Evolutionary conservation across 306 rosid species (phyloP).

Genomic region (Albizia julibrissin): DNA sequence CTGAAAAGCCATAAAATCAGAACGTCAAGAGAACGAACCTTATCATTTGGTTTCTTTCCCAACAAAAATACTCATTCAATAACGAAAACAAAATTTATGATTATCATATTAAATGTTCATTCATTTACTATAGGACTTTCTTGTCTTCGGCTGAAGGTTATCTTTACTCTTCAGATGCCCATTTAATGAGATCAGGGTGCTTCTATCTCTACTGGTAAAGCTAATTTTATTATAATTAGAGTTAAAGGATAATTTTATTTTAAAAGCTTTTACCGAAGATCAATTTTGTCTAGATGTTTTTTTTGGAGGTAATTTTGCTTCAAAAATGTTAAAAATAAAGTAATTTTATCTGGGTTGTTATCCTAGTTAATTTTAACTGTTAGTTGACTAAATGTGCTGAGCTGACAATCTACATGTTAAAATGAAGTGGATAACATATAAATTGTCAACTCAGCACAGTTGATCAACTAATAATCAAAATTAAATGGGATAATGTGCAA

Average conservation of each 20-base stretch:
- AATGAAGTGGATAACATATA: too few species aligned
- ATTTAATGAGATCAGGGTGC: neutral
- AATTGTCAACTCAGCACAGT: too few species aligned
- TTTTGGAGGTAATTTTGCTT: too few species aligned
- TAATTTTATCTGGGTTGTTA: rapidly evolving
- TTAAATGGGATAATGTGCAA: too few species aligned
- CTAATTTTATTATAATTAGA: neutral
- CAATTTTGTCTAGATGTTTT: too few species aligned
- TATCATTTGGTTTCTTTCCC: neutral
- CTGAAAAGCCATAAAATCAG: neutral
- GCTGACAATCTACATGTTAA: too few species aligned
- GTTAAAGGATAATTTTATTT: too few species aligned
- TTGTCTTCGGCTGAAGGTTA: neutral
- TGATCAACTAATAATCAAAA: too few species aligned
- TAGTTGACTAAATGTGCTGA: too few species aligned
- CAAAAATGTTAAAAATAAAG: too few species aligned
- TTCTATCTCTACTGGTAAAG: neutral
- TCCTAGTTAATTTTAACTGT: too few species aligned
- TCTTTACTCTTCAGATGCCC: neutral
- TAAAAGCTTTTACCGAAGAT: rapidly evolving
- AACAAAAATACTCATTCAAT: neutral
- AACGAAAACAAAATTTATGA: neutral
- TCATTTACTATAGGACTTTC: too few species aligned
- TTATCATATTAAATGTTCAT: neutral
- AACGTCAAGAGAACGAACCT: neutral